phyloP scores from a whole-genome alignment of 345 rosid genomes.

The Salix caprea region DNA sequence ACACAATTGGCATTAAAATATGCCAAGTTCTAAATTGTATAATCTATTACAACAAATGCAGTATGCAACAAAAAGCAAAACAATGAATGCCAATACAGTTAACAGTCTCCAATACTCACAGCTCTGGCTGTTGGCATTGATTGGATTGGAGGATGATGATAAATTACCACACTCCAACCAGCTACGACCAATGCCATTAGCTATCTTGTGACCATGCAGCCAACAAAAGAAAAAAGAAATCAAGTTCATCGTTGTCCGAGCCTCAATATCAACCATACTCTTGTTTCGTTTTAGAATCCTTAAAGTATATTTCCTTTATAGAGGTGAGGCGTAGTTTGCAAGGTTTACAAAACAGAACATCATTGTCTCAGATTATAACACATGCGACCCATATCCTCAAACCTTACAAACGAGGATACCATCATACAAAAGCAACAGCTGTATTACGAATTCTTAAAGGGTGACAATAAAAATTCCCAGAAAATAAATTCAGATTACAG shows the following conservation, averaged over 20 bases:
- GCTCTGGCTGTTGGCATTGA: neutral
- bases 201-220: neutral
- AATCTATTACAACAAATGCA: neutral
- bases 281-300: neutral
- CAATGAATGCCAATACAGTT: neutral
- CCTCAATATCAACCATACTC: neutral
- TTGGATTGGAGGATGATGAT: neutral
- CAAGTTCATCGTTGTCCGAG: neutral
- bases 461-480: neutral
- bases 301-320: neutral
- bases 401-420: neutral
- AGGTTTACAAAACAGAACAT: neutral
- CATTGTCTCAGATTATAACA: neutral
- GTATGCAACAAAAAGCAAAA: neutral
- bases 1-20: neutral
- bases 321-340: neutral
- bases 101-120: neutral
- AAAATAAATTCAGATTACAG: neutral
- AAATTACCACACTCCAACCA: neutral
- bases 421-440: neutral
- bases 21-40: neutral
- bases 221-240: neutral
- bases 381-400: neutral
- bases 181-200: neutral
- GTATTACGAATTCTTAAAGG: neutral